phyloP scores from a whole-genome alignment of 2,329 filamentous ascomycete species.

The Aspergillus aculeatus region DNA sequence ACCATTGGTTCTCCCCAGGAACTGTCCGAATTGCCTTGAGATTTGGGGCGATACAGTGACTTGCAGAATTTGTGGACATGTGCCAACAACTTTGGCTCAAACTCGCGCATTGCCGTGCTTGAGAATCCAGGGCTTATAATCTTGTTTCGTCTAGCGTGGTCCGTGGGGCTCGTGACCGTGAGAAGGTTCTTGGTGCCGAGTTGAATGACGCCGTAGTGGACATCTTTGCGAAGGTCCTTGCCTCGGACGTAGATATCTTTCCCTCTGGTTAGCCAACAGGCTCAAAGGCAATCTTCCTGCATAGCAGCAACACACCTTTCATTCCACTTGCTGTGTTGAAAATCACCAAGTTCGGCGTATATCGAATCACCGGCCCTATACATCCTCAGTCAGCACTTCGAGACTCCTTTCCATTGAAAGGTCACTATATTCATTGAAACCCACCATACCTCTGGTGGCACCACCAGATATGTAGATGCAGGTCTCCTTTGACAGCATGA shows the following conservation, averaged over 20 bases:
- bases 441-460: conserved; percentile 4
- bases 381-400: neutral
- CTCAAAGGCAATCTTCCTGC: too few relatives aligned
- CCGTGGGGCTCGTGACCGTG: neutral
- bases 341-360: neutral
- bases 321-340: neutral
- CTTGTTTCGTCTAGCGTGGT: neutral
- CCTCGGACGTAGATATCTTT: neutral
- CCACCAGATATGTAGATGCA: conserved; percentile 4
- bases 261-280: neutral
- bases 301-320: neutral
- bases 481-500: conserved; percentile 2
- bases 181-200: conserved; percentile 2
- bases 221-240: neutral
- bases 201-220: neutral
- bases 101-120: neutral
- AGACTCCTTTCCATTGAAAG: neutral
- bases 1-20: neutral
- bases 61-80: neutral
- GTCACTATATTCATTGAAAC: neutral
- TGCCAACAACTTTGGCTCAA: neutral
- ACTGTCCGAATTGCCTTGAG: neutral
- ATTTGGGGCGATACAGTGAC: neutral
- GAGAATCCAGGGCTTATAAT: neutral
- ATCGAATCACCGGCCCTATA: neutral